These are phyloP conservation scores for Schizochytrium sp. DNA, from an alignment of 108 stramenopile species.

Conservation along the genomic window DNA sequence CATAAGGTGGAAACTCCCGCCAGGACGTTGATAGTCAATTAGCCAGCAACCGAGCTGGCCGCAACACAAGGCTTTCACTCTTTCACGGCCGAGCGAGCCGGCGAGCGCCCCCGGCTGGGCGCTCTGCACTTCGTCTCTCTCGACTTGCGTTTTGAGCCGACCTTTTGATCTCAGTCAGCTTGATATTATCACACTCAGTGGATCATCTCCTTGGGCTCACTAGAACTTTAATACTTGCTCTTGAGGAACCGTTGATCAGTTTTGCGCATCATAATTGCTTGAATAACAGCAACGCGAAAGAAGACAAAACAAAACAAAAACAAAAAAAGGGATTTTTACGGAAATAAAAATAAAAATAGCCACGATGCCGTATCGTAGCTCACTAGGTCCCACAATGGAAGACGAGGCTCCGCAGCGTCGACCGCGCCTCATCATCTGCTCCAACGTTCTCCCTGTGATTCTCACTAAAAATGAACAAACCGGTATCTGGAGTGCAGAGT, in stretches of 20 bases:
- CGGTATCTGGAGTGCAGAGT: constrained; percentile 68
- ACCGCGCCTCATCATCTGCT: constrained; percentile 44
- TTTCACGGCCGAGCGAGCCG: neutral
- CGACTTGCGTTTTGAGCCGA: neutral
- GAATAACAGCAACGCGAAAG: neutral
- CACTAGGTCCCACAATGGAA: constrained; percentile 11
- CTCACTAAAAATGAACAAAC: neutral
- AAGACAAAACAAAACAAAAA: neutral
- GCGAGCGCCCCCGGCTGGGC: constrained; percentile 11
- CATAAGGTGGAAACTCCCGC: constrained; percentile 47
- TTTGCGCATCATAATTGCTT: neutral
- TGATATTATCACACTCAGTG: neutral
- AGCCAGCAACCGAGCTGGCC: neutral
- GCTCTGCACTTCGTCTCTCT: neutral
- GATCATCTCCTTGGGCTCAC: too few species aligned
- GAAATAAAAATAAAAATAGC: neutral
- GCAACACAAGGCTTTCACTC: neutral
- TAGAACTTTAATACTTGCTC: too few species aligned
- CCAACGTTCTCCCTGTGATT: constrained; percentile 34
- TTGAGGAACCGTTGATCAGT: neutral
- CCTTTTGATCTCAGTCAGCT: neutral
- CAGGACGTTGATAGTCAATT: neutral
- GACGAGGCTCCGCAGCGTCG: neutral
- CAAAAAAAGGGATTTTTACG: neutral
- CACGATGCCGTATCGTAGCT: constrained; percentile 40